phyloP scores from a whole-genome alignment of 2,329 filamentous ascomycete species.

The Berkeleyomyces rouxiae region DNA sequence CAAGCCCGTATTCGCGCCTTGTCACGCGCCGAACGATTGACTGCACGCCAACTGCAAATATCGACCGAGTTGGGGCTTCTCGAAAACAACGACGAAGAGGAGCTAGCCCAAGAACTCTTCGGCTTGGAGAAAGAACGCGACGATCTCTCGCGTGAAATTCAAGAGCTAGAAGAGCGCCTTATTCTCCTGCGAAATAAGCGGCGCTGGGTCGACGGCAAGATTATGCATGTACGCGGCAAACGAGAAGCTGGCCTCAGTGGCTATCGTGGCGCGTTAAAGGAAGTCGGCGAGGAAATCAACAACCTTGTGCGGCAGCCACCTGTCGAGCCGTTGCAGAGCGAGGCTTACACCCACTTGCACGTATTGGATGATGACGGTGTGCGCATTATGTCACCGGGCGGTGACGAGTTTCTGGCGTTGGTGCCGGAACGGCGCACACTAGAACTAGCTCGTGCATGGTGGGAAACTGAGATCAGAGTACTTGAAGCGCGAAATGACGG shows the following conservation, averaged over 20 bases:
- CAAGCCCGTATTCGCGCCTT: slow-evolving; percentile 40
- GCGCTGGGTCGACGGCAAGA: slow-evolving; percentile 39
- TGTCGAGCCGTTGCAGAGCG: slow-evolving; percentile 34
- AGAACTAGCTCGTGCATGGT: slow-evolving; percentile 56
- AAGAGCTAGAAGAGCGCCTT: slow-evolving; percentile 46
- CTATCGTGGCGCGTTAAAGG: slow-evolving; percentile 48
- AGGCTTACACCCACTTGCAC: slow-evolving; percentile 21
- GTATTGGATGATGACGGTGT: slow-evolving; percentile 11
- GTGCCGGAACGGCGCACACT: slow-evolving; percentile 49
- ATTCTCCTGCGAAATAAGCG: slow-evolving; percentile 42
- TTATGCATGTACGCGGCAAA: slow-evolving; percentile 46
- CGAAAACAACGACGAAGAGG: slow-evolving; percentile 38
- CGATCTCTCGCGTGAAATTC: slow-evolving; percentile 44
- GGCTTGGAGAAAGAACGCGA: slow-evolving; percentile 39
- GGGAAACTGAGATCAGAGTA: slow-evolving; percentile 43
- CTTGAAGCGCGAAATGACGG: slow-evolving; percentile 37
- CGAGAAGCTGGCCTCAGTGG: slow-evolving; percentile 56
- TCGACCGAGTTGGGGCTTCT: slow-evolving; percentile 35
- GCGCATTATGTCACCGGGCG: slow-evolving; percentile 21
- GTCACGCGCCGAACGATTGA: slow-evolving; percentile 36
- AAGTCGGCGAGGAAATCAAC: slow-evolving; percentile 46
- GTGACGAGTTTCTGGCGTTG: slow-evolving; percentile 40
- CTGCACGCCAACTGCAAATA: slow-evolving; percentile 33
- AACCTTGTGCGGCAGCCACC: slow-evolving; percentile 43
- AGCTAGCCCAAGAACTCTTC: slow-evolving; percentile 43